Evolutionary conservation across 441 rosid genomes (phyloP).

Genomic region (Populus hybrid): DNA sequence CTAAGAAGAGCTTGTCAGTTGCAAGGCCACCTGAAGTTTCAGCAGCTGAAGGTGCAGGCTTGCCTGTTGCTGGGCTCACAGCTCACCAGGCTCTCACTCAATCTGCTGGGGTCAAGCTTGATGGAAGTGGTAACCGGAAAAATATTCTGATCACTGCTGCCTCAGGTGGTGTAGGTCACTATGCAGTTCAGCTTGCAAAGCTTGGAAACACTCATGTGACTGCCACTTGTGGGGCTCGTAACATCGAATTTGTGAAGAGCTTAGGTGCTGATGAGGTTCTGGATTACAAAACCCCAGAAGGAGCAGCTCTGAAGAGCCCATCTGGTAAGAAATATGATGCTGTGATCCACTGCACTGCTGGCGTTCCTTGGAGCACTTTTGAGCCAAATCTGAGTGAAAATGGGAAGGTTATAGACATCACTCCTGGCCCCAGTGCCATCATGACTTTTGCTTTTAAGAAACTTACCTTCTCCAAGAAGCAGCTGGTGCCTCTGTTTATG

Average conservation of each 20-base stretch:
- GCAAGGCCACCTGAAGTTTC: constrained; percentile 58
- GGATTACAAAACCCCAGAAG: neutral
- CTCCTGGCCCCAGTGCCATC: neutral
- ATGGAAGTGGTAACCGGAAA: constrained; percentile 40
- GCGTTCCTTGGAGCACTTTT: neutral
- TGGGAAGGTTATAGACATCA: neutral
- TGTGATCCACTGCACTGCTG: neutral
- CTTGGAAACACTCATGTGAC: neutral
- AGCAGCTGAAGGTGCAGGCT: constrained; percentile 57
- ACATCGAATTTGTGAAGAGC: neutral
- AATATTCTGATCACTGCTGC: constrained; percentile 43
- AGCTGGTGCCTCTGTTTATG: neutral
- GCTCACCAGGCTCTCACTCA: constrained; percentile 52
- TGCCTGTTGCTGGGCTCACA: constrained; percentile 57
- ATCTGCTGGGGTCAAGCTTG: constrained; percentile 53
- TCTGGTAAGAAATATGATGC: neutral
- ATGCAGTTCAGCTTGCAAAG: neutral
- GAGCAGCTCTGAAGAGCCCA: neutral
- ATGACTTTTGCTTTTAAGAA: neutral
- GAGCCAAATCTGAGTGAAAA: neutral
- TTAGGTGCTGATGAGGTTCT: neutral
- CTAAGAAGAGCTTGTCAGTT: constrained; percentile 50
- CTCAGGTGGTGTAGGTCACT: neutral
- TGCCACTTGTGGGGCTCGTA: neutral
- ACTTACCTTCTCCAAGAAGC: neutral